Conservation (phyloP, 345 rosid species). For the Salix caprea region DNA sequence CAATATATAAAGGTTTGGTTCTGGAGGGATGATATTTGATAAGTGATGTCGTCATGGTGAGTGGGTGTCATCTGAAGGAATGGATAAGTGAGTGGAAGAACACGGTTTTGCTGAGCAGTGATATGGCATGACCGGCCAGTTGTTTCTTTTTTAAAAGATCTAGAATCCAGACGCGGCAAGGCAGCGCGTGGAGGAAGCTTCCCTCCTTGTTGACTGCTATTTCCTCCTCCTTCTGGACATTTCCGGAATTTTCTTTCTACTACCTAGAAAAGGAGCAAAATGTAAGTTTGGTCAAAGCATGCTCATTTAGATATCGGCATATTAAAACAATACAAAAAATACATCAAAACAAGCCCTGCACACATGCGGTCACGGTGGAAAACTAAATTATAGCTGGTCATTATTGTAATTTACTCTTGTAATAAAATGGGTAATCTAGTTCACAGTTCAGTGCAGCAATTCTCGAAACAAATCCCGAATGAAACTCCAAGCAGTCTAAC, state of each 20-base stretch:
- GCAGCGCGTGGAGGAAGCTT: neutral
- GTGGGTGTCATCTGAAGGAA: neutral
- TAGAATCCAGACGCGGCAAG: neutral
- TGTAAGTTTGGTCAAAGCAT: too few species aligned
- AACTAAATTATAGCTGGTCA: too few species aligned
- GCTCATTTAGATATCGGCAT: too few species aligned
- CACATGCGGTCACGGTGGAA: too few species aligned
- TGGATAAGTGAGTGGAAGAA: neutral
- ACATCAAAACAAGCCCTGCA: too few species aligned
- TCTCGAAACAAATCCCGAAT: too few species aligned
- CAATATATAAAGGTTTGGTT: neutral
- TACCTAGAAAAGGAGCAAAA: too few species aligned
- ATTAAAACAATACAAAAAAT: too few species aligned
- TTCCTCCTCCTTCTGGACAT: neutral
- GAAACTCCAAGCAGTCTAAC: too few species aligned
- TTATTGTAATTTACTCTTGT: too few species aligned
- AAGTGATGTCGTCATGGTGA: neutral
- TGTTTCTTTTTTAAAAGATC: neutral
- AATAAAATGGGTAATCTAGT: too few species aligned
- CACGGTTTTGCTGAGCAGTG: neutral
- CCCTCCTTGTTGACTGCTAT: neutral
- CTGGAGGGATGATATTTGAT: neutral
- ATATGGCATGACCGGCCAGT: neutral
- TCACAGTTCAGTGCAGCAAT: too few species aligned
- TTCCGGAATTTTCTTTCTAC: neutral